A percentile compares a stretch with the other conserved stretches of the same genome.
These are phyloP conservation scores for Syncephalastrum sp. DNA, from an alignment of 371 early-diverging fungal species.

Conservation along the genomic window DNA sequence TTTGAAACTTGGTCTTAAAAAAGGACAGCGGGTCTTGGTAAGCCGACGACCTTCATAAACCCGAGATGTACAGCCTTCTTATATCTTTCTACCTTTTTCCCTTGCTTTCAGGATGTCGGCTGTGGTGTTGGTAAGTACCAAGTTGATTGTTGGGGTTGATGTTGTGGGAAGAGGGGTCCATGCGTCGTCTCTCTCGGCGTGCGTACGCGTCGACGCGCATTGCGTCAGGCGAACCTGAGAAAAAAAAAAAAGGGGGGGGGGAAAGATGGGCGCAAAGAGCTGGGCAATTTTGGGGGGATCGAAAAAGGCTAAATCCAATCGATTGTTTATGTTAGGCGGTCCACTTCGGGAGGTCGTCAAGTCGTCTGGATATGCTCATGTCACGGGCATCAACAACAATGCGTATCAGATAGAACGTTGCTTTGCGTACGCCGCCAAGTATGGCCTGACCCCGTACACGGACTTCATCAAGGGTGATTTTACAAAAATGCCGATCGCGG, in stretches of 20 bases:
- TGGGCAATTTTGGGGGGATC: neutral
- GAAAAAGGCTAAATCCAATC: constrained; percentile 2
- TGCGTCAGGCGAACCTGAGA: too few relatives aligned
- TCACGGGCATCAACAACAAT: constrained; percentile 84
- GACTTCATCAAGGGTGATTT: constrained; percentile 73
- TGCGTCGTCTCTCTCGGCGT: too few relatives aligned
- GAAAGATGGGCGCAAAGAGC: too few relatives aligned
- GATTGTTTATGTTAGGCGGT: constrained; percentile 38
- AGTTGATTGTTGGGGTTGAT: neutral
- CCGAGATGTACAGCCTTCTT: neutral
- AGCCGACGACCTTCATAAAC: neutral
- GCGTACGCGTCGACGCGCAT: too few relatives aligned
- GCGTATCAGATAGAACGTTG: constrained; percentile 79
- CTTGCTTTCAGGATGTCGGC: constrained; percentile 58
- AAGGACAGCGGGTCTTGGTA: constrained; percentile 63
- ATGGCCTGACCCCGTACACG: constrained; percentile 49
- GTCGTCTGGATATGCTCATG: constrained; percentile 66
- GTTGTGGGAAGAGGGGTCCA: too few relatives aligned
- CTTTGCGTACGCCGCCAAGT: constrained; percentile 59
- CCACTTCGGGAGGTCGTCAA: constrained; percentile 77
- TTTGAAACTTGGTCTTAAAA: constrained; percentile 58
- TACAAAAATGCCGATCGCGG: constrained; percentile 71
- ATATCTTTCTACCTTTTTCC: neutral
- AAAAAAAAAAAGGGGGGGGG: neutral
- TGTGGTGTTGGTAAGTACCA: constrained; percentile 73